Conservation (phyloP, 2,329 filamentous ascomycete species). For the Fusarium compactum region DNA sequence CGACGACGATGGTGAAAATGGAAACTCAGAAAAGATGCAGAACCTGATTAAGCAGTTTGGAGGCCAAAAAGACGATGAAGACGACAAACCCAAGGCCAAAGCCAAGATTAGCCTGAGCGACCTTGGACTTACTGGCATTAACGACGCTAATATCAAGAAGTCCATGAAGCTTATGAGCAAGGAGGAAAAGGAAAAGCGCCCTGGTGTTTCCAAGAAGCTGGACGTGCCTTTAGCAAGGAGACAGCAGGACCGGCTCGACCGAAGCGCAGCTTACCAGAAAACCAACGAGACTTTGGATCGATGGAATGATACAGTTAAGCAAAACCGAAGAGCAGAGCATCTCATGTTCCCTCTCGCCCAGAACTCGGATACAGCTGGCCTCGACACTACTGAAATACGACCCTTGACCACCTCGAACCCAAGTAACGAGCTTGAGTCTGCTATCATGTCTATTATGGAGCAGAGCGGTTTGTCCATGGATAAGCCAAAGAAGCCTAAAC, state of each 20-base stretch:
- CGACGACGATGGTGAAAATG: slow-evolving; percentile 54
- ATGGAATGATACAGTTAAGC: slow-evolving; percentile 96
- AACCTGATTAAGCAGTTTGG: slow-evolving; percentile 76
- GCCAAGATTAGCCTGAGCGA: slow-evolving; percentile 81
- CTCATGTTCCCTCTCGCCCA: slow-evolving; percentile 87
- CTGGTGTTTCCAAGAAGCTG: slow-evolving; percentile 72
- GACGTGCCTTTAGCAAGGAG: slow-evolving; percentile 85
- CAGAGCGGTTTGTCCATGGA: slow-evolving; percentile 80
- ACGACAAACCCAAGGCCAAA: slow-evolving; percentile 61
- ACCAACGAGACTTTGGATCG: slow-evolving; percentile 90
- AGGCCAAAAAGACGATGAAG: slow-evolving; percentile 70
- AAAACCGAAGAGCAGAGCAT: slow-evolving; percentile 91
- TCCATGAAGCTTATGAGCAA: slow-evolving; percentile 80
- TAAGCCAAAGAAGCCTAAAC: slow-evolving; percentile 60
- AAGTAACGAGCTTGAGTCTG: slow-evolving; percentile 84
- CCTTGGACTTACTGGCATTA: slow-evolving; percentile 76
- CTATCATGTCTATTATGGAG: slow-evolving; percentile 89
- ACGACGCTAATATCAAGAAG: slow-evolving; percentile 81
- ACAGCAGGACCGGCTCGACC: slow-evolving; percentile 87
- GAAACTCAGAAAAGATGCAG: slow-evolving; percentile 69
- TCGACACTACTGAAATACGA: slow-evolving; percentile 72
- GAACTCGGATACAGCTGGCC: slow-evolving; percentile 71
- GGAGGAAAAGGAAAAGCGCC: slow-evolving; percentile 64
- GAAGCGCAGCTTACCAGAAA: slow-evolving; percentile 86
- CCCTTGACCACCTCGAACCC: slow-evolving; percentile 73